Evolutionary conservation across 2,329 filamentous ascomycete species (phyloP).

Genomic region (Fusarium cicatricum): DNA sequence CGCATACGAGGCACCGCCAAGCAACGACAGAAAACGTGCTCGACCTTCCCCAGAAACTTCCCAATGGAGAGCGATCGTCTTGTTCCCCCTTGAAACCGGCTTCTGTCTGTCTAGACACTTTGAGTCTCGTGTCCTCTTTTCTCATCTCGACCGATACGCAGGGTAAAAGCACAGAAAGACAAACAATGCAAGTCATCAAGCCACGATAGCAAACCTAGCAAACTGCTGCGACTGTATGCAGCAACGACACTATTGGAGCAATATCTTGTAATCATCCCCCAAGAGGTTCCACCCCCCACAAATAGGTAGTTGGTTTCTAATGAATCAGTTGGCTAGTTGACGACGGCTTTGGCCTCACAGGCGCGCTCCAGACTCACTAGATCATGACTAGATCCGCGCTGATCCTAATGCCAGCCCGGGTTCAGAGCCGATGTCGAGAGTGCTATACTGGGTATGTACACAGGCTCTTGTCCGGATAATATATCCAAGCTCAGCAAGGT

Average conservation of each 20-base stretch:
- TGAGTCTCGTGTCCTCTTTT: not conserved
- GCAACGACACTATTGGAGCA: no score
- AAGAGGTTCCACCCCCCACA: constrained; percentile 1
- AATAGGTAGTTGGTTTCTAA: not conserved
- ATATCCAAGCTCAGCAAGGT: constrained; percentile 1
- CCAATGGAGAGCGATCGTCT: no score
- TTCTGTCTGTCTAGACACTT: not conserved
- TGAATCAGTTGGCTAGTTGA: constrained; percentile 6
- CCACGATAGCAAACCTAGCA: not conserved
- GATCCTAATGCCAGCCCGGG: constrained; percentile 4
- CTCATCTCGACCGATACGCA: constrained; percentile 11
- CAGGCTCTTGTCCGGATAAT: constrained; percentile 2
- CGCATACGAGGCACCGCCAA: no score
- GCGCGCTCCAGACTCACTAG: not conserved
- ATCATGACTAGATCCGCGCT: not conserved
- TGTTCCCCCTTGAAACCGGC: not conserved
- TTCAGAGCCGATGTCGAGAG: not conserved
- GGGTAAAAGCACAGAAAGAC: not conserved
- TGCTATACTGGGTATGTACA: no score
- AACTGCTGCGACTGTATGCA: no score
- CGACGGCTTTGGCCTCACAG: not conserved
- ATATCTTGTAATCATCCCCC: no score
- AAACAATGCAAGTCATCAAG: constrained; percentile 3
- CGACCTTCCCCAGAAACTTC: no score
- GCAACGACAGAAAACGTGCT: no score